Base-by-base conservation (phyloP, 2,329 filamentous ascomycete genomes). In the Epichloe scottii region DNA sequence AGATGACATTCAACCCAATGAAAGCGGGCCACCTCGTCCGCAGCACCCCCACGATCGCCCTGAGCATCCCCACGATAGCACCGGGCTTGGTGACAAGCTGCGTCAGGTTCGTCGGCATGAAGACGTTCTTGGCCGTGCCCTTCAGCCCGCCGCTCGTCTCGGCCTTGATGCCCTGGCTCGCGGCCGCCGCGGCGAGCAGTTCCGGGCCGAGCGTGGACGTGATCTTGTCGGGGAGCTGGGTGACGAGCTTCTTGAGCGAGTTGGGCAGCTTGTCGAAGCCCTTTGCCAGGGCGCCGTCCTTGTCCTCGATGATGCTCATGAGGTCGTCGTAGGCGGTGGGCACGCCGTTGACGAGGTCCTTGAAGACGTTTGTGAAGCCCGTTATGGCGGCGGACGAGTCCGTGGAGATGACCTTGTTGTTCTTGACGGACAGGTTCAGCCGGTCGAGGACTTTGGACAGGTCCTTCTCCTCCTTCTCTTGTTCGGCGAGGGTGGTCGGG, bases 301-400 rank as follows among this genome's bases (percentile, higher is more conserved):
- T 74, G 62, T 83, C 78, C 53, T 82, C 77, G 42, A 84, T 66
- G 21, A 85, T 74, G 14, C 63, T 60, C 3, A 73, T 81, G n/a
- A 98, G 82, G 64, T 98, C 93, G 62, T 85, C 78, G 66, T 94
- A 95, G 3, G 93, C 93, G 0, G 91, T 96, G 3, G 93, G 93
- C 2, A 89, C 93, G 55, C 93, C 93, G 63, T 89, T 90, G 60
- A 93, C 80, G 15, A 96, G 78, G 64, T 98, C 93, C 64, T 91
- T 93, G 62, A 98, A 85, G 35, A 96, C 84, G 51, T 89, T 75
- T 1, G 89, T 94, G 74, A 98, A 98, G 55, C 84, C 81, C 50
- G 82, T 79, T 48, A 95, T 79, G 33, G 95, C 77, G 56, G 88
- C 84, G 54, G 89, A 82, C 0, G 88, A 91, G 59, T 95, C 89